A percentile compares a stretch with the other conserved stretches of the same genome.
Evolutionary conservation across 139 green algal genomes (phyloP).

Genomic region (Helicosporidium sp.): DNA sequence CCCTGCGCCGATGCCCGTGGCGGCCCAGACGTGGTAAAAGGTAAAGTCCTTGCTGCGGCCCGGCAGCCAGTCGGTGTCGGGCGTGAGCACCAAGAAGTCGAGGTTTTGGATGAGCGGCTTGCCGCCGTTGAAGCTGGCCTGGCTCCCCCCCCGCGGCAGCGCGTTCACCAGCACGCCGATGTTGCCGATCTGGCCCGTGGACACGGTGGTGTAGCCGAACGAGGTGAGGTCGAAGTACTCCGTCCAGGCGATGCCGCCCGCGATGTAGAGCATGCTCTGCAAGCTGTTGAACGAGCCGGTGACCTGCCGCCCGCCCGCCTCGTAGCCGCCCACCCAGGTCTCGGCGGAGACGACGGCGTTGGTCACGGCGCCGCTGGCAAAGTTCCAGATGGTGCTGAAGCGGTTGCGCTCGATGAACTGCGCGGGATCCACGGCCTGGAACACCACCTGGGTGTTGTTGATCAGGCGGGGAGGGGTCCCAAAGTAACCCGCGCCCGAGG

Average conservation of each 20-base stretch:
- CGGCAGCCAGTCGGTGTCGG: background rate
- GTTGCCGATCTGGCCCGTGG: background rate
- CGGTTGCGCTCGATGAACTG: constrained; percentile 1
- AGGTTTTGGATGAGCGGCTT: background rate
- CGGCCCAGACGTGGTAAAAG: background rate
- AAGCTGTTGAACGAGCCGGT: background rate
- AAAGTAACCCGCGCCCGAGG: background rate
- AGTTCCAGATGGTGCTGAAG: background rate
- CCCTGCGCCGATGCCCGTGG: background rate
- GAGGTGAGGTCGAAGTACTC: background rate
- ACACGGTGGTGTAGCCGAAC: background rate
- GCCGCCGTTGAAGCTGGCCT: background rate
- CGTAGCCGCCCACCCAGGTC: constrained; percentile 1
- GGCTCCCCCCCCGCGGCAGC: background rate
- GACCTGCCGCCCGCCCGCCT: background rate
- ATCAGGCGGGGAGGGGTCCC: background rate
- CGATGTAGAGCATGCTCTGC: background rate
- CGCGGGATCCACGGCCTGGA: constrained; percentile 4
- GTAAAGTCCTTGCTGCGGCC: background rate
- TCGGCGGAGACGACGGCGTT: background rate
- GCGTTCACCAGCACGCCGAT: background rate
- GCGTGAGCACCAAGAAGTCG: background rate
- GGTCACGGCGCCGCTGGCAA: background rate
- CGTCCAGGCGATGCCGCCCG: background rate
- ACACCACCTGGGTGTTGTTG: background rate